Conservation (phyloP, 306 rosid genomes). For the Crotalaria pallida region DNA sequence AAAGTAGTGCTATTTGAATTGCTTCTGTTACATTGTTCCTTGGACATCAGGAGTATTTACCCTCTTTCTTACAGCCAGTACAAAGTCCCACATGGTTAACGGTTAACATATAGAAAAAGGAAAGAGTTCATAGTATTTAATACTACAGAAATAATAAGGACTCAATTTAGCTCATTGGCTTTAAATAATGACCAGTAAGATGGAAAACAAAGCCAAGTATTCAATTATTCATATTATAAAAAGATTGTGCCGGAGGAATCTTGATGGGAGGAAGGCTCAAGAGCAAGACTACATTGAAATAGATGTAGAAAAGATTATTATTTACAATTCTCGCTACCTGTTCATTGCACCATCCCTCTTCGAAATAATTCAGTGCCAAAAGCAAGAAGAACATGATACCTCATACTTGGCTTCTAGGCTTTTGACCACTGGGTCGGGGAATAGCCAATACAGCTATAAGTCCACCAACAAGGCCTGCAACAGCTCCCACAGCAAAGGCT, state of each 20-base stretch:
- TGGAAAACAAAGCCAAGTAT: constrained; percentile 17
- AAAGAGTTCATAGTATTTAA: constrained; percentile 20
- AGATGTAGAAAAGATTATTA: constrained; percentile 20
- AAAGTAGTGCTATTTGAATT: constrained; percentile 36
- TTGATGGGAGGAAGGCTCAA: constrained; percentile 25
- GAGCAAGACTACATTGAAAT: constrained; percentile 11
- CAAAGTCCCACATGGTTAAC: constrained; percentile 35
- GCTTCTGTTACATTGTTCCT: constrained; percentile 43
- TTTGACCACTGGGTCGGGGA: constrained; percentile 67
- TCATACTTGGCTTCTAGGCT: constrained; percentile 58
- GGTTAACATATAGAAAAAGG: neutral
- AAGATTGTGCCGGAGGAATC: neutral
- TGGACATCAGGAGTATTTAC: constrained; percentile 27
- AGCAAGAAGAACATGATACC: constrained; percentile 50
- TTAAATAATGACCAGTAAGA: constrained; percentile 17
- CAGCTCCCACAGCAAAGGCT: constrained; percentile 82
- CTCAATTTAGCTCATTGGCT: constrained; percentile 17
- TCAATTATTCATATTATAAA: constrained; percentile 23
- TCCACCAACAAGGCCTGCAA: constrained; percentile 87
- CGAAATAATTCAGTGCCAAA: constrained; percentile 16
- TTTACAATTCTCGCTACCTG: constrained; percentile 34
- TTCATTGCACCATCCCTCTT: constrained; percentile 31
- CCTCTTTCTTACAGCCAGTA: constrained; percentile 28
- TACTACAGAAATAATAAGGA: neutral
- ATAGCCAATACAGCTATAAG: constrained; percentile 71